Conservation (phyloP, 306 rosid species). For the Begonia fuchsioides region DNA sequence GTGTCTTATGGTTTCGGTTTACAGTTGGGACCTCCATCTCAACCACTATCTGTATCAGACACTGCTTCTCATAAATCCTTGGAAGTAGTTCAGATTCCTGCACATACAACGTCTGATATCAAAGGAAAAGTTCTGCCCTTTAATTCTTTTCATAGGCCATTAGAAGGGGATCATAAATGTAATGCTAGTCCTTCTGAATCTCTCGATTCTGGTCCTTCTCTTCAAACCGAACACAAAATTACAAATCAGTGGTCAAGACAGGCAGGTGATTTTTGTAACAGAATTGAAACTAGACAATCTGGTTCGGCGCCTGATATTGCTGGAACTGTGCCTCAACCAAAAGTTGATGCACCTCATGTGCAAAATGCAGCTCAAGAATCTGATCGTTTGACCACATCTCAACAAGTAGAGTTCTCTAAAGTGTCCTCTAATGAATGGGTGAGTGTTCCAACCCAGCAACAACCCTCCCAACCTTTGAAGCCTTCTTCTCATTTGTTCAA, state of each 20-base stretch:
- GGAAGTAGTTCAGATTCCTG: conserved; percentile 28
- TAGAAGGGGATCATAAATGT: conserved; percentile 17
- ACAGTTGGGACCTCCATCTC: conserved; percentile 91
- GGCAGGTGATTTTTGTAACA: conserved; percentile 40
- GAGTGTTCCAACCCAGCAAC: conserved; percentile 46
- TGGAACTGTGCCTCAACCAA: conserved; percentile 13
- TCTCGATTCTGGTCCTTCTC: conserved; percentile 49
- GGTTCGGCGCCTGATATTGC: conserved; percentile 36
- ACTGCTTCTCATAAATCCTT: conserved; percentile 36
- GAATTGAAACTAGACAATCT: conserved; percentile 42
- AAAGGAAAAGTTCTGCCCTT: conserved; percentile 45
- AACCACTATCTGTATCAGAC: conserved; percentile 35
- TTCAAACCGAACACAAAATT: conserved; percentile 38
- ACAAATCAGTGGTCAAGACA: conserved; percentile 29
- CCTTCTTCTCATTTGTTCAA: conserved; percentile 12
- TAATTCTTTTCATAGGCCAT: conserved; percentile 31
- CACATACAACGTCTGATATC: conserved; percentile 29
- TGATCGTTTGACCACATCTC: conserved; percentile 15
- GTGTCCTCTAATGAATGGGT: conserved; percentile 50
- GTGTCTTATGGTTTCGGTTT: conserved; percentile 74
- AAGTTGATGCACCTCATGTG: conserved; percentile 15
- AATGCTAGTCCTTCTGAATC: conserved; percentile 26
- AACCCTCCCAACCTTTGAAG: conserved; percentile 22
- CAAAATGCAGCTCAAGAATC: conserved; percentile 27
- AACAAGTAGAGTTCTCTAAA: conserved; percentile 31